Conservation (phyloP, 805 yeast genomes). For the Blastobotrys chiropterorum region DNA sequence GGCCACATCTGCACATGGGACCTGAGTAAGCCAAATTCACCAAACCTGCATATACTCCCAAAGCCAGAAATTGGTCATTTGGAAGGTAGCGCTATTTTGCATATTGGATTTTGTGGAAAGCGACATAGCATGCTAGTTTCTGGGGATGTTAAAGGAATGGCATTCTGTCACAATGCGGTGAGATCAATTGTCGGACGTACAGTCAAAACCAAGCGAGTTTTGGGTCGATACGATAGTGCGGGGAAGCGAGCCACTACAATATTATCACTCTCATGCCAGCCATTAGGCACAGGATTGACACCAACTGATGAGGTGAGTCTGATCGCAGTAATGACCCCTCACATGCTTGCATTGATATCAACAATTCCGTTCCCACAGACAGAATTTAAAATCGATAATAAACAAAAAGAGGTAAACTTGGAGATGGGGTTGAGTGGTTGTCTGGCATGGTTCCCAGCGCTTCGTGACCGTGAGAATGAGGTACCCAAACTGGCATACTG, state of each 20-base stretch:
- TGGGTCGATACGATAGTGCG: conserved; percentile 39
- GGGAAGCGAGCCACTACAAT: conserved; percentile 28
- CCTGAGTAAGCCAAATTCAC: conserved; percentile 31
- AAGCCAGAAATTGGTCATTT: conserved; percentile 35
- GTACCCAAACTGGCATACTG: conserved; percentile 47
- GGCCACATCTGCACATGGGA: conserved; percentile 75
- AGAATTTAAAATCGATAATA: conserved; percentile 44
- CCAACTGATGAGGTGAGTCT: conserved; percentile 54
- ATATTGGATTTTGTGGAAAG: conserved; percentile 43
- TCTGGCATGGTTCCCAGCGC: conserved; percentile 60
- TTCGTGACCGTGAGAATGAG: conserved; percentile 22
- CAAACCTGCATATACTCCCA: conserved; percentile 30
- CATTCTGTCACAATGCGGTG: conserved; percentile 58
- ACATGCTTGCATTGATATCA: conserved; percentile 47
- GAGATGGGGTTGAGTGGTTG: conserved; percentile 37
- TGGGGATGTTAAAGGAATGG: conserved; percentile 50
- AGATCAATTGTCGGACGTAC: conserved; percentile 49
- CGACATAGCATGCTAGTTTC: conserved; percentile 52
- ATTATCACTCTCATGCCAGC: conserved; percentile 45
- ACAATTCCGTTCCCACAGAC: conserved; percentile 46
- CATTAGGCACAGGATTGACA: conserved; percentile 51
- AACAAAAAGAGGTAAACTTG: conserved; percentile 36
- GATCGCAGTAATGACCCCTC: conserved; percentile 52
- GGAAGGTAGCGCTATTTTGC: conserved; percentile 35
- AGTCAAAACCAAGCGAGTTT: conserved; percentile 42